These are phyloP conservation scores for Aspergillus hancockii DNA, from an alignment of 495 filamentous ascomycete species.

Conservation along the genomic window DNA sequence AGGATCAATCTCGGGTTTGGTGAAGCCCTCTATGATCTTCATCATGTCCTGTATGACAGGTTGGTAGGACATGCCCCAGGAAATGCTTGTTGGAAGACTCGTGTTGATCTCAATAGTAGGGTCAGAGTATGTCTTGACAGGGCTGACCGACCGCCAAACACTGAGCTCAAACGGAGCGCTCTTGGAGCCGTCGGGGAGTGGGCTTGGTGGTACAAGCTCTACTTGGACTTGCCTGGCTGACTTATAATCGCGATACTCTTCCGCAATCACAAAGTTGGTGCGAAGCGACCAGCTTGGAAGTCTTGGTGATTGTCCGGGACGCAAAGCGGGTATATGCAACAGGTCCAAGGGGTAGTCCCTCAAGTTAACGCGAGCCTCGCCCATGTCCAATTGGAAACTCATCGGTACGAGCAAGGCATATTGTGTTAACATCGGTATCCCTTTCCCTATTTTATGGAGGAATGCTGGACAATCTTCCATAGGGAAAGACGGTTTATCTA, in stretches of 20 bases:
- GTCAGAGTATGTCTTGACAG: constrained; percentile 96
- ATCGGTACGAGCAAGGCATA: constrained; percentile 89
- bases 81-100: constrained; percentile 84
- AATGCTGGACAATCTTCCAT: constrained; percentile 77
- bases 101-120: constrained; percentile 91
- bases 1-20: constrained; percentile 89
- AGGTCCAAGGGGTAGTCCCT: constrained; percentile 93
- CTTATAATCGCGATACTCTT: constrained; percentile 79
- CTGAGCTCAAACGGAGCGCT: constrained; percentile 68
- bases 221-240: constrained; percentile 79
- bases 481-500: constrained; percentile 94
- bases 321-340: constrained; percentile 83
- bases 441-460: constrained; percentile 86
- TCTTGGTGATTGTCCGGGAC: constrained; percentile 74
- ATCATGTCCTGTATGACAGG: constrained; percentile 99
- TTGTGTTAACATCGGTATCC: constrained; percentile 87
- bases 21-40: constrained; percentile 98
- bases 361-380: constrained; percentile 80
- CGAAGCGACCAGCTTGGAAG: constrained; percentile 80
- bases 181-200: constrained; percentile 42
- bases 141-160: constrained; percentile 87
- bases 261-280: constrained; percentile 94
- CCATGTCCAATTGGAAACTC: constrained; percentile 87
- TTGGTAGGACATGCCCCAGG: constrained; percentile 96
- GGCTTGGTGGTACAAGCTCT: constrained; percentile 76